Evolutionary conservation across 352 stramenopile species (phyloP).

Genomic region (Phytophthora pisi): DNA sequence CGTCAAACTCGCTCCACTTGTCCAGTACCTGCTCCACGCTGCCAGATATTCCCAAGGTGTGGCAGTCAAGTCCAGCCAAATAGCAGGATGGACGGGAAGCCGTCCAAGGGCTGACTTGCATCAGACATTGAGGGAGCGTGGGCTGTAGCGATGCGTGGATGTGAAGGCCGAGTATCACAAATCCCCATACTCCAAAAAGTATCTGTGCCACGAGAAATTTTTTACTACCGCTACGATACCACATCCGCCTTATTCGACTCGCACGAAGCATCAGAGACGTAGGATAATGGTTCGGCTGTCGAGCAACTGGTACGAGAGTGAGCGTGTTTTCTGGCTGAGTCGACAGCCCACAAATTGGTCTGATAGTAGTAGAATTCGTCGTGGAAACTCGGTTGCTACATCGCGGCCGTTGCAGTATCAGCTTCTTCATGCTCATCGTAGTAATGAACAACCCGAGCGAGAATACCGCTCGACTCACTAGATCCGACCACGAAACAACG

Average conservation of each 20-base stretch:
- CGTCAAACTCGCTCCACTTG: conserved; percentile 30
- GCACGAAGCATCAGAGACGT: too few species aligned
- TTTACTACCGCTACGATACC: too few species aligned
- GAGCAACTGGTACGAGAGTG: too few species aligned
- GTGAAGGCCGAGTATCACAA: conserved; percentile 30
- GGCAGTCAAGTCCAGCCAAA: conserved; percentile 39
- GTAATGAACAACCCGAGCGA: conserved; percentile 14
- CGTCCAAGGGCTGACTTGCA: conserved; percentile 42
- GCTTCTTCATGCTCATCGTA: conserved; percentile 7
- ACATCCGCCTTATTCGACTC: too few species aligned
- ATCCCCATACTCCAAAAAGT: conserved; percentile 16
- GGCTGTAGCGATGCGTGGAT: conserved; percentile 18
- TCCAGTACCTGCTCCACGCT: conserved; percentile 6
- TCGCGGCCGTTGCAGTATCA: neutral
- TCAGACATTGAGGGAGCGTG: conserved; percentile 21
- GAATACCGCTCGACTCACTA: conserved; percentile 16
- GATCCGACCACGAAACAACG: conserved; percentile 19
- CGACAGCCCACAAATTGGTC: too few species aligned
- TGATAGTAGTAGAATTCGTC: too few species aligned
- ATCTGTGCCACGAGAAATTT: neutral
- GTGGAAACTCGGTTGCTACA: neutral
- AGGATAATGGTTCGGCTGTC: too few species aligned
- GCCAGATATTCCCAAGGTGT: conserved; percentile 14
- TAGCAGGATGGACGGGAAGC: conserved; percentile 34
- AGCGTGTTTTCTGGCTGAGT: too few species aligned